Base-by-base conservation (phyloP, 306 rosid genomes). In the Castanospermum australe region DNA sequence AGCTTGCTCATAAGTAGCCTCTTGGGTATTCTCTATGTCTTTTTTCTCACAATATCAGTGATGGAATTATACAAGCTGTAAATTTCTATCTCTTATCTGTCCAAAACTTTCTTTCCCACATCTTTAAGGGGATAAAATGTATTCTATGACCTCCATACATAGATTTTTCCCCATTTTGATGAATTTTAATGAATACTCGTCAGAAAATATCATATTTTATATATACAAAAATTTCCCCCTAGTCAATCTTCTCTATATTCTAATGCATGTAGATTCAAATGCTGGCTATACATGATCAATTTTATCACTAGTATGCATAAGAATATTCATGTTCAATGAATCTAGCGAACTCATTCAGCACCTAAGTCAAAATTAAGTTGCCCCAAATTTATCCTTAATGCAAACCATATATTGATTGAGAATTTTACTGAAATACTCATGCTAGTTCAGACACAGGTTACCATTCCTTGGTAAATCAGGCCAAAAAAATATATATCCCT, bases 221-320 rank as follows among this genome's bases (percentile, higher is more conserved):
- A n/a, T n/a, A n/a, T n/a, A n/a, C n/a, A n/a, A n/a, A n/a, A n/a
- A n/a, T n/a, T n/a, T 44, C 12, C 13, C 15, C 50, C 50, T 44
- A 0, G 50, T 44, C 13, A 8, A 44, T 44, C n/a, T 44, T 3
- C 15, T 10, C 2, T 8, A 44, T 44, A 8, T 11, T 44, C 50
- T 32, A 44, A 10, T 44, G 50, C 15, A 10, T 44, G 12, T 44
- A 44, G 50, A 44, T 44, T 44, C 50, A 44, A 11, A 44, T 44
- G 50, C 50, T 11, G 13, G 2, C 13, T 8, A 44, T 6, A 42
- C 10, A 35, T 35, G 45, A 52, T 18, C 73, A 63, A 76, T 42
- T n/a, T n/a, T 42, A 54, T 18, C 24, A 38, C 12, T 73, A 74
- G 79, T 13, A 44, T 60, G 47, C 71, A 60, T 69, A 42, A 60